Conservation (phyloP, 1,139 yeast genomes). For the Geotrichum bryndzae region DNA sequence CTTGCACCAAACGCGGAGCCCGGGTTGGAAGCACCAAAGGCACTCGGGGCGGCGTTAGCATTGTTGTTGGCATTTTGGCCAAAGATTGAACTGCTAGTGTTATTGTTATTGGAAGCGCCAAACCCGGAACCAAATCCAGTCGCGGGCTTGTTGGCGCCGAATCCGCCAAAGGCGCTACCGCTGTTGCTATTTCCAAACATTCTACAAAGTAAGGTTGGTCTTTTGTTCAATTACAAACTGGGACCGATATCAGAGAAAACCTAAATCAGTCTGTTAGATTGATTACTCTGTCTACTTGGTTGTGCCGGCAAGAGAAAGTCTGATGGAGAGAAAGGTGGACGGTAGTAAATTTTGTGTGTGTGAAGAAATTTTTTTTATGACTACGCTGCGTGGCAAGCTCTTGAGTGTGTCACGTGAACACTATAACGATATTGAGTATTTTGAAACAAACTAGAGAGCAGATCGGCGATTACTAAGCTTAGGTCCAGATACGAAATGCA, state of each 20-base stretch:
- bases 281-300: not conserved
- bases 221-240: not conserved
- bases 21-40: constrained; percentile 33
- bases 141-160: constrained; percentile 19
- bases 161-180: constrained; percentile 13
- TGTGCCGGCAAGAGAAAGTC: not conserved
- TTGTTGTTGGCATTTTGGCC: constrained; percentile 28
- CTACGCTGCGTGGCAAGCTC: not conserved
- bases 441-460: no score
- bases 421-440: not conserved
- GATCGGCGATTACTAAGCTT: no score
- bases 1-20: constrained; percentile 18
- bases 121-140: constrained; percentile 23
- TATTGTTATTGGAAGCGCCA: constrained; percentile 23
- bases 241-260: not conserved
- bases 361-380: not conserved
- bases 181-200: constrained; percentile 9
- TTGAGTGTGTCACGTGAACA: not conserved
- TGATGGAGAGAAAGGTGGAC: not conserved
- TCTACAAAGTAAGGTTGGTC: not conserved
- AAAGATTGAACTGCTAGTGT: constrained; percentile 36
- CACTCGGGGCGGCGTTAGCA: constrained; percentile 21
- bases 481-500: no score
- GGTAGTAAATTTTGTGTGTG: not conserved
- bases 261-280: not conserved